These are phyloP conservation scores for Neurospora discreta DNA, from an alignment of 495 filamentous ascomycete species.

Conservation along the genomic window DNA sequence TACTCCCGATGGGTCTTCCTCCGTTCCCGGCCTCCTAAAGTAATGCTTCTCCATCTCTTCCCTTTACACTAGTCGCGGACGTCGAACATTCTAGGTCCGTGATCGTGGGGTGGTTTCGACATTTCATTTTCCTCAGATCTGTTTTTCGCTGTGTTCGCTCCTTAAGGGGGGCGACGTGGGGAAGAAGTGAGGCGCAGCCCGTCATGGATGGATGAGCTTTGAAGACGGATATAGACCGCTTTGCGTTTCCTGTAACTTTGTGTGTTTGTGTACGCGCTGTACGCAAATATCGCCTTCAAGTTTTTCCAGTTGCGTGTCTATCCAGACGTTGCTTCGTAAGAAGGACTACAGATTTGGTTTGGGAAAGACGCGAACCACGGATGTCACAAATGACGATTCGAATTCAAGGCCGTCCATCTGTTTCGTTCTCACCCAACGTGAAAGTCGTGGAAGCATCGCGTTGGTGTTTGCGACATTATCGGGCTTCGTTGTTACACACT, in stretches of 20 bases:
- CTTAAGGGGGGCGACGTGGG: background rate
- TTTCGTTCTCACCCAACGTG: background rate
- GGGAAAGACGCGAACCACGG: background rate
- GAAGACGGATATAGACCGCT: background rate
- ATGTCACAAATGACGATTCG: background rate
- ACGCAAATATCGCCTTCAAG: background rate
- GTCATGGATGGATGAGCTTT: background rate
- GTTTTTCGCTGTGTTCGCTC: background rate
- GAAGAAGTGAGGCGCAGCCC: background rate
- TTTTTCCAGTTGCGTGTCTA: background rate
- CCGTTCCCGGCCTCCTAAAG: constrained; percentile 29
- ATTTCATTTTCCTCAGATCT: constrained; percentile 2
- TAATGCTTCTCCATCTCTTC: constrained; percentile 19
- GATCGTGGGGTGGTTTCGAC: constrained; percentile 26
- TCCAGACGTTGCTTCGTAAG: background rate
- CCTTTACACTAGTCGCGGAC: constrained; percentile 13
- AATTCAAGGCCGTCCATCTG: background rate
- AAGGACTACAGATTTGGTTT: background rate
- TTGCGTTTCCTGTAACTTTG: background rate
- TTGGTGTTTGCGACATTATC: background rate
- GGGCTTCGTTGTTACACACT: background rate
- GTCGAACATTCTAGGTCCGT: constrained; percentile 16
- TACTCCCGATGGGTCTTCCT: constrained; percentile 22
- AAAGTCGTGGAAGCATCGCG: background rate
- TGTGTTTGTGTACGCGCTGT: background rate